Evolutionary conservation across 495 filamentous ascomycete genomes (phyloP), one percentile per base, ranked within the genome.

Genomic region (Daldinia decipiens): DNA sequence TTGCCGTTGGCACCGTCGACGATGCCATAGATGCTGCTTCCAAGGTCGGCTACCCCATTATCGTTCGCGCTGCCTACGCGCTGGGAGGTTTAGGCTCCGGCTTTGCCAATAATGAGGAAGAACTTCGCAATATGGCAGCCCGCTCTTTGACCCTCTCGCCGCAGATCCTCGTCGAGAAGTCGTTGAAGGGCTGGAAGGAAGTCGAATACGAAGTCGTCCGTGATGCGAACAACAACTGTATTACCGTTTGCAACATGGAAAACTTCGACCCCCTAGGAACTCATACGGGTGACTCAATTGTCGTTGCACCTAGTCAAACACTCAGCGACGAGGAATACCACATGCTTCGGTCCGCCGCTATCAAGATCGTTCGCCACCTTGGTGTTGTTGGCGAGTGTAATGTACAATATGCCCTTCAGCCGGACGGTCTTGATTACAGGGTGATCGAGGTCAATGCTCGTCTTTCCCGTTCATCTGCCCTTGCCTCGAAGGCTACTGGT

Each of bases 161-260:
- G 51, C 95, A 99, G 79, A 98, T 99, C 70, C 80, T 99, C 68
- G 94, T 99, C 47, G 95, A 99, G 85, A 99, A 99, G 84, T 97
- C 94, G n/a, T 89, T 99, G 55, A 98, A 98, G 83, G 95, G 95
- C 74, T 99, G 95, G 95, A 98, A 98, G 82, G 95, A 98, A 81
- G 91, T 97, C 60, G 95, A 98, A 79, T 98, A 98, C 77, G 95
- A 98, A 79, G 95, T 98, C 36, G 95, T 98, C 39, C 89, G 95
- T 63, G 95, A 98, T 80, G 91, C 91, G 51, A 86, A 89, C 72
- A 95, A 98, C 85, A 98, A 98, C 83, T 98, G 95, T 80, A 98
- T 98, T 72, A 98, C 95, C 17, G 95, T 98, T 51, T 98, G 95
- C 85, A 98, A 98, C 84, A 98, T 98, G 95, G 95, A 98, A 84